A percentile compares a stretch with the other conserved stretches of the same genome.
phyloP scores from a whole-genome alignment of 2,329 filamentous ascomycete genomes.

The Orbilia quercus region DNA sequence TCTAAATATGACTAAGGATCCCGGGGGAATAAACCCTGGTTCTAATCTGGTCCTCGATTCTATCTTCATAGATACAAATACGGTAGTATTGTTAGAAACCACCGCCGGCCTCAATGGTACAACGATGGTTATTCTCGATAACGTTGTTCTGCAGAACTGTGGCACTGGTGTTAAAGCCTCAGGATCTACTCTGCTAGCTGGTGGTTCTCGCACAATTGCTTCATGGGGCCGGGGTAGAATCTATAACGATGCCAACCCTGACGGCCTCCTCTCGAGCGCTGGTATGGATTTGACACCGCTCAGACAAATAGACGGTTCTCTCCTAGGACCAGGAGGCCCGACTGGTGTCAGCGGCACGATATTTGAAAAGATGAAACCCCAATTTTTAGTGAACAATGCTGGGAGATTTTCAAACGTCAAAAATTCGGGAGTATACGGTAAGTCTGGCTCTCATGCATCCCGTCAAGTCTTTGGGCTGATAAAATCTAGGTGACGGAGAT shows the following conservation, averaged over 20 bases:
- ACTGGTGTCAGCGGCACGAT: no score
- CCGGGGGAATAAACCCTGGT: constrained; percentile 3
- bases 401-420: constrained; percentile 85
- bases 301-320: not conserved
- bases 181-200: constrained; percentile 5
- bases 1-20: constrained; percentile 4
- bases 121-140: not conserved
- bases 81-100: constrained; percentile 2
- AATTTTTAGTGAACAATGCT: constrained; percentile 77
- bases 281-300: not conserved
- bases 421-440: constrained; percentile 50
- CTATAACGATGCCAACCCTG: constrained; percentile 6
- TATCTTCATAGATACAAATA: not conserved
- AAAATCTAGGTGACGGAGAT: no score
- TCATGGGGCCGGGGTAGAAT: constrained; percentile 10
- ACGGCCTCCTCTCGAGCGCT: not conserved
- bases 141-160: not conserved
- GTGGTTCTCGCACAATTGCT: constrained; percentile 2
- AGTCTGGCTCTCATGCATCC: not conserved
- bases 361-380: constrained; percentile 85
- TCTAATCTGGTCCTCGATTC: constrained; percentile 20
- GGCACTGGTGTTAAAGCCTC: constrained; percentile 2
- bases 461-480: not conserved
- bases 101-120: not conserved
- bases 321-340: constrained; percentile 66